Conservation (phyloP, 306 rosid species). For the Arachis stenosperma region DNA sequence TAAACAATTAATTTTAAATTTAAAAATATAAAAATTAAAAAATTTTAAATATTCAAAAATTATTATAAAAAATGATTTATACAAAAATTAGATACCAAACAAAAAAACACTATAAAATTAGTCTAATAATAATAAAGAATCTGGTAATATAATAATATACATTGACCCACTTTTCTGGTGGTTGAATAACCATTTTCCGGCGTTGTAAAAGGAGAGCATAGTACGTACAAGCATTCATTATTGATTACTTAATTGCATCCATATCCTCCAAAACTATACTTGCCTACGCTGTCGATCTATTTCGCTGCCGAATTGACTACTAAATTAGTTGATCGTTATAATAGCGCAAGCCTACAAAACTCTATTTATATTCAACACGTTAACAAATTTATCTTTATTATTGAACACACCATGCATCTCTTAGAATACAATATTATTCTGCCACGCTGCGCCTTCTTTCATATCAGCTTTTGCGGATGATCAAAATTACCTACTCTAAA, state of each 20-base stretch:
- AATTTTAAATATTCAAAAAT: no score
- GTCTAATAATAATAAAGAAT: no score
- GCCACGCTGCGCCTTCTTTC: no score
- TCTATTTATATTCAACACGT: neutral
- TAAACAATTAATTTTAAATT: no score
- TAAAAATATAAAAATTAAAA: no score
- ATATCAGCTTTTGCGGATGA: neutral
- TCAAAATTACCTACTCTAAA: conserved; percentile 9
- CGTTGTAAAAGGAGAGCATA: neutral
- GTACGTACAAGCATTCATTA: neutral
- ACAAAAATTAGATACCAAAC: no score
- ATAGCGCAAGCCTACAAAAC: neutral
- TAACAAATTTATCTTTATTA: neutral
- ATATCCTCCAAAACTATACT: neutral
- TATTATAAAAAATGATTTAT: no score
- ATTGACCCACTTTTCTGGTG: neutral
- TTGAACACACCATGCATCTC: neutral
- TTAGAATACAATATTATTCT: no score
- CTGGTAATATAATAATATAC: no score
- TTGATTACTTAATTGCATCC: neutral
- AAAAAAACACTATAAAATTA: no score
- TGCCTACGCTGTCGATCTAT: conserved; percentile 4
- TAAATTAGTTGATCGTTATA: neutral
- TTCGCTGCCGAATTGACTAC: neutral
- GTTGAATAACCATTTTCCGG: neutral